Evolutionary conservation across 306 rosid species (phyloP).

Genomic region (Senna tora): DNA sequence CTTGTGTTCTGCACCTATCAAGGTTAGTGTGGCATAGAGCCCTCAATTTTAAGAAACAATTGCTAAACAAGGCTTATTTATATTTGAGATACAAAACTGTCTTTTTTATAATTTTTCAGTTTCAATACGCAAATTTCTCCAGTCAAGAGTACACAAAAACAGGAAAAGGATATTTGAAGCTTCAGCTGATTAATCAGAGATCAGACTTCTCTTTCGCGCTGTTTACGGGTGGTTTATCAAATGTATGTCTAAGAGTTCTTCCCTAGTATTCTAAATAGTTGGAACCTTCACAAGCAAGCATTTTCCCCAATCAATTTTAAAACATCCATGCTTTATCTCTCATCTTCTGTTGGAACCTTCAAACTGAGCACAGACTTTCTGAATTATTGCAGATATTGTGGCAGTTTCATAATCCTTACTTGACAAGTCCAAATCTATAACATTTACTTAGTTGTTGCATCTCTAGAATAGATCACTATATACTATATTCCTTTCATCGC

Average conservation of each 20-base stretch:
- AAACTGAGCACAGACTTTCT: background rate
- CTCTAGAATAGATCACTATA: background rate
- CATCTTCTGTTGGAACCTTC: conserved; percentile 11
- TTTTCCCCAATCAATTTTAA: too few relatives aligned
- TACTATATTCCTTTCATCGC: background rate
- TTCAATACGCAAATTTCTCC: conserved; percentile 81
- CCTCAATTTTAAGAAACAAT: background rate
- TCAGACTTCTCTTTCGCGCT: conserved; percentile 80
- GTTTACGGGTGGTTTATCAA: conserved; percentile 78
- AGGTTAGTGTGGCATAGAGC: conserved; percentile 51
- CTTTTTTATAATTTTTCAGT: conserved; percentile 59
- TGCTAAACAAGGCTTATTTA: conserved; percentile 18
- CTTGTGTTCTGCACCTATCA: conserved; percentile 84
- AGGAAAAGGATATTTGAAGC: conserved; percentile 75
- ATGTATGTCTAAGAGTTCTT: conserved; percentile 46
- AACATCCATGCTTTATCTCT: background rate
- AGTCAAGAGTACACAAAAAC: conserved; percentile 54
- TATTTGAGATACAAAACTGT: conserved; percentile 10
- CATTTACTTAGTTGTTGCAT: background rate
- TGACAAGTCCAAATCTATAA: background rate
- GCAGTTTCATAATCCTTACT: background rate
- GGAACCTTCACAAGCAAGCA: background rate
- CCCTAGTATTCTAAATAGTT: conserved; percentile 2
- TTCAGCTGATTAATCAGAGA: conserved; percentile 93
- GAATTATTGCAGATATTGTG: background rate